Evolutionary conservation across 208 protist species (phyloP).

Genomic region (Trypanosoma lewisi): DNA sequence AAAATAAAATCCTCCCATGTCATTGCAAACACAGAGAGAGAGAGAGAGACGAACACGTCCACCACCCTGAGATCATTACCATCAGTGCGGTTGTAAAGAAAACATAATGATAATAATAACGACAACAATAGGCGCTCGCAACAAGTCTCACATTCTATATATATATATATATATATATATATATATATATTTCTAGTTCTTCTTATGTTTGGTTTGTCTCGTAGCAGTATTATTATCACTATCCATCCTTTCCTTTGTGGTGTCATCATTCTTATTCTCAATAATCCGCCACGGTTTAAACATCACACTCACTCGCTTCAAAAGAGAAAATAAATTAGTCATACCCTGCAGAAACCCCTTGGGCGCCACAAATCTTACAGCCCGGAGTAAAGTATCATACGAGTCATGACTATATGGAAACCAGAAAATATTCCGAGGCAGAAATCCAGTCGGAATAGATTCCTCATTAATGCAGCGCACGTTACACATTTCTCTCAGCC

Average conservation of each 20-base stretch:
- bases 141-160: neutral
- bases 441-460: slow-evolving; percentile 22
- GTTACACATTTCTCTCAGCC: slow-evolving; percentile 82
- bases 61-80: no score
- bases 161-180: slow-evolving; percentile 9
- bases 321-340: slow-evolving; percentile 23
- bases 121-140: neutral
- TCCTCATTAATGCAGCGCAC: slow-evolving; percentile 83
- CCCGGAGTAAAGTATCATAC: slow-evolving; percentile 35
- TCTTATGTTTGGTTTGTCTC: neutral
- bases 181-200: no score
- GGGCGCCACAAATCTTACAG: slow-evolving; percentile 39
- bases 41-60: no score
- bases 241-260: neutral
- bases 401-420: slow-evolving; percentile 50
- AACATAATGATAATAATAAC: no score
- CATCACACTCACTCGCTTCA: slow-evolving; percentile 47
- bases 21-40: no score
- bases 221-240: neutral
- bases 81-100: no score
- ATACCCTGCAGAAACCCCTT: slow-evolving; percentile 29
- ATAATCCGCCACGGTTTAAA: slow-evolving; percentile 51
- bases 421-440: slow-evolving; percentile 78
- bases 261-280: no score
- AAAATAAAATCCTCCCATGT: no score